phyloP scores from a whole-genome alignment of 2,329 filamentous ascomycete genomes.

The Microcyclosporella mali region DNA sequence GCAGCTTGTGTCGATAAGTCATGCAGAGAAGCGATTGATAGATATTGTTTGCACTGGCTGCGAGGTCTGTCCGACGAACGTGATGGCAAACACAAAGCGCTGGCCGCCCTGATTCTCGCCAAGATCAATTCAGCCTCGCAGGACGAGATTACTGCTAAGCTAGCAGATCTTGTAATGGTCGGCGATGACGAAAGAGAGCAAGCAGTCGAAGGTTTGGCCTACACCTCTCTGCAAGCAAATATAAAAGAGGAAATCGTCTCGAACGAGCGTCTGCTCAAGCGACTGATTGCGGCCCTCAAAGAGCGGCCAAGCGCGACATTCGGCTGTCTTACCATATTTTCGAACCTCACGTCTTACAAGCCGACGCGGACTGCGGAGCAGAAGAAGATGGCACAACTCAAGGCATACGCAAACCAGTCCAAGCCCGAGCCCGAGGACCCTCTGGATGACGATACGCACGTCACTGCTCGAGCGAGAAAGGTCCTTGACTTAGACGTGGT shows the following conservation, averaged over 20 bases:
- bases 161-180: slow-evolving; percentile 32
- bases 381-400: slow-evolving; percentile 84
- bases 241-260: slow-evolving; percentile 75
- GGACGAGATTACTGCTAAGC: slow-evolving; percentile 25
- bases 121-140: slow-evolving; percentile 37
- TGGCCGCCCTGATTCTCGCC: slow-evolving; percentile 50
- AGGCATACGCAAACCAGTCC: slow-evolving; percentile 84
- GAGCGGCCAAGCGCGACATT: slow-evolving; percentile 54
- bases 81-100: slow-evolving; percentile 29
- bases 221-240: slow-evolving; percentile 76
- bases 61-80: slow-evolving; percentile 63
- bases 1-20: slow-evolving; percentile 79
- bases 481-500: slow-evolving; percentile 75
- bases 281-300: slow-evolving; percentile 59
- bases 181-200: slow-evolving; percentile 45
- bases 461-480: slow-evolving; percentile 66
- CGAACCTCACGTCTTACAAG: slow-evolving; percentile 76
- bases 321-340: slow-evolving; percentile 76
- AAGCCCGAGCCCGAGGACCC: slow-evolving; percentile 58
- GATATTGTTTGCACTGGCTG: slow-evolving; percentile 81
- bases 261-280: slow-evolving; percentile 62
- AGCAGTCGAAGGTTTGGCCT: slow-evolving; percentile 84
- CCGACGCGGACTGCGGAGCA: slow-evolving; percentile 80
- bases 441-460: slow-evolving; percentile 69
- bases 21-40: slow-evolving; percentile 76